Evolutionary conservation across 192 early-diverging fungal species (phyloP).

Genomic region (Rhizoclosmatium globosum): DNA sequence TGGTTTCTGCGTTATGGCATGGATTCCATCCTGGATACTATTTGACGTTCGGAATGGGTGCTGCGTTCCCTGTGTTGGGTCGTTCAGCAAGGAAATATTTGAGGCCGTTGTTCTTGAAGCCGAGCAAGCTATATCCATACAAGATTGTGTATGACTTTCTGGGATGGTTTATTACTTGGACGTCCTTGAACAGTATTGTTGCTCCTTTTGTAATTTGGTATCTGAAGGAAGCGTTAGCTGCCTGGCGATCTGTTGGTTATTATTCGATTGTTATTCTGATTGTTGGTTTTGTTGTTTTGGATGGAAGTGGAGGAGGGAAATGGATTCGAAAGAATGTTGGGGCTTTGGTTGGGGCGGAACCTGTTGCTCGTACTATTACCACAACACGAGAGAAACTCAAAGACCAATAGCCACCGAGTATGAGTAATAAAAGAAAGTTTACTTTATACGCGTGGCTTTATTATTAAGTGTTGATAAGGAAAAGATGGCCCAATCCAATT

Average conservation of each 20-base stretch:
- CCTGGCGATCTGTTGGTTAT: slow-evolving; percentile 34
- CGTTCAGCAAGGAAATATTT: slow-evolving; percentile 66
- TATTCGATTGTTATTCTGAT: slow-evolving; percentile 31
- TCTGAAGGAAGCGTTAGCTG: slow-evolving; percentile 18
- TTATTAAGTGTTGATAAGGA: no score
- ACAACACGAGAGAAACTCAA: neutral
- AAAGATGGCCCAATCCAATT: no score
- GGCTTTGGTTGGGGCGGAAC: slow-evolving; percentile 18
- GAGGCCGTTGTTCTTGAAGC: slow-evolving; percentile 64
- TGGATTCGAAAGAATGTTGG: slow-evolving; percentile 29
- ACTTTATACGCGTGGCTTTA: no score
- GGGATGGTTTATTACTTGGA: slow-evolving; percentile 62
- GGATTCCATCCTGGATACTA: slow-evolving; percentile 85
- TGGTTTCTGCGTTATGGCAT: slow-evolving; percentile 93
- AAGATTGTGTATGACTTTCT: slow-evolving; percentile 74
- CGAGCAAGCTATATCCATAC: slow-evolving; percentile 39
- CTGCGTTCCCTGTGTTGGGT: slow-evolving; percentile 61
- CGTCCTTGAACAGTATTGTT: slow-evolving; percentile 42
- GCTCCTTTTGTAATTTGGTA: slow-evolving; percentile 46
- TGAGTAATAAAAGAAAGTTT: no score
- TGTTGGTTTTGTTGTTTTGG: slow-evolving; percentile 24
- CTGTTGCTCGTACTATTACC: neutral
- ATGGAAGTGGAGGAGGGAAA: slow-evolving; percentile 24
- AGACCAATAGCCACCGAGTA: neutral
- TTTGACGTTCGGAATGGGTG: slow-evolving; percentile 56